Percentiles rank a stretch among this genome's conserved stretches.
Evolutionary conservation across 2,329 filamentous ascomycete species (phyloP).

Genomic region (Aspergillus sp.): DNA sequence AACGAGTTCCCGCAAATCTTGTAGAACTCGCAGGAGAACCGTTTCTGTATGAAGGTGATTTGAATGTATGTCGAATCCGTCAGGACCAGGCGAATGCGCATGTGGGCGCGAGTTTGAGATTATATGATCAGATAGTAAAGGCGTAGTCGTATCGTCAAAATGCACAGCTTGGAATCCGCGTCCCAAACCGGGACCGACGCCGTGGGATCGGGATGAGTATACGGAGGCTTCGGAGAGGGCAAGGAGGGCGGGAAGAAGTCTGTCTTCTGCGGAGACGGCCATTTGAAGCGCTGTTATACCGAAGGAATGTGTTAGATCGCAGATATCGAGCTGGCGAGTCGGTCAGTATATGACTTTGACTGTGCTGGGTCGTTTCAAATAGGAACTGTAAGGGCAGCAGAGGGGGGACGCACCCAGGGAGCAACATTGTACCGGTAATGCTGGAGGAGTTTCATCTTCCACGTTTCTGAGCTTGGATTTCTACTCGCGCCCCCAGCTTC

Average conservation of each 20-base stretch:
- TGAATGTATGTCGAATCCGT: background rate
- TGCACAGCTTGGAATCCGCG: background rate
- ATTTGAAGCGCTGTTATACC: conserved; percentile 43
- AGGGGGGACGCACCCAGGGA: conserved; percentile 46
- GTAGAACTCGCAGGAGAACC: conserved; percentile 22
- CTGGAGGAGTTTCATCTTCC: conserved; percentile 45
- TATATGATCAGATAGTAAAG: background rate
- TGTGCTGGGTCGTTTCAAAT: background rate
- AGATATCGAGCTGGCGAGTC: conserved; percentile 47
- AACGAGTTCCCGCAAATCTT: conserved; percentile 22
- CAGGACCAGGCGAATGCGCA: no score
- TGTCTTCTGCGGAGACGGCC: conserved; percentile 25
- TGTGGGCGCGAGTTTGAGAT: background rate
- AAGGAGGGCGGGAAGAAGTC: conserved; percentile 26
- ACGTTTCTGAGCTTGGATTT: conserved; percentile 5
- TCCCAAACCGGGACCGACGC: background rate
- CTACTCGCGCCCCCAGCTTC: background rate
- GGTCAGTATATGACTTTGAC: background rate
- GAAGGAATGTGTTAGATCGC: conserved; percentile 47
- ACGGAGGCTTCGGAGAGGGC: conserved; percentile 24
- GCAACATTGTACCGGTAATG: conserved; percentile 53
- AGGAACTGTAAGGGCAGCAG: no score
- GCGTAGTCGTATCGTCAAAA: background rate
- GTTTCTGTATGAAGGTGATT: conserved; percentile 18
- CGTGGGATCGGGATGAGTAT: background rate